Evolutionary conservation across 441 rosid species (phyloP).

Genomic region (Manihot esculenta): DNA sequence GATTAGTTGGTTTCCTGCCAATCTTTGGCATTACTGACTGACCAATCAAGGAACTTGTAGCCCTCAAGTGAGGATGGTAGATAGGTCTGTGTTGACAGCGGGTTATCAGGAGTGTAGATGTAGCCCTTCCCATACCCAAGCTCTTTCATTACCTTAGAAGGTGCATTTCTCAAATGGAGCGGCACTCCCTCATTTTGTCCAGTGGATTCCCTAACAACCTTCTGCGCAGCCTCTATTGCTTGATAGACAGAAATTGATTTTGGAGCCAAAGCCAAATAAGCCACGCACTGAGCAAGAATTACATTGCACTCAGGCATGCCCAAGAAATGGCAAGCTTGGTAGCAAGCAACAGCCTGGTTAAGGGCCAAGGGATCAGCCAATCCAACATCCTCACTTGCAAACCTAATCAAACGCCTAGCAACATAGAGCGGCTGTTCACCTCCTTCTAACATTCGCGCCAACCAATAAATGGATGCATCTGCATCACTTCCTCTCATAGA

Average conservation of each 20-base stretch:
- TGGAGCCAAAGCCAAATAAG: slow-evolving; percentile 57
- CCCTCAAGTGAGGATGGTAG: slow-evolving; percentile 64
- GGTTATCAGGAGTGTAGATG: slow-evolving; percentile 68
- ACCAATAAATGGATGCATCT: slow-evolving; percentile 80
- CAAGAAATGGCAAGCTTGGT: slow-evolving; percentile 86
- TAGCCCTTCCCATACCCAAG: slow-evolving; percentile 77
- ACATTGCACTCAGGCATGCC: slow-evolving; percentile 88
- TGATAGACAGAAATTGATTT: slow-evolving; percentile 67
- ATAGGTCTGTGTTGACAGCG: slow-evolving; percentile 52
- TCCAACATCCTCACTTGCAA: slow-evolving; percentile 86
- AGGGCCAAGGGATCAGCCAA: slow-evolving; percentile 80
- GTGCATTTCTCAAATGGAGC: slow-evolving; percentile 77
- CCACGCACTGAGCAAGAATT: slow-evolving; percentile 70
- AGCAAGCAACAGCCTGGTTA: slow-evolving; percentile 81
- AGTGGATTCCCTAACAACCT: slow-evolving; percentile 58
- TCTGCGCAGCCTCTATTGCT: slow-evolving; percentile 66
- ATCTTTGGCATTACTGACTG: slow-evolving; percentile 22
- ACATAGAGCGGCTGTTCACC: slow-evolving; percentile 88
- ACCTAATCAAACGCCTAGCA: slow-evolving; percentile 72
- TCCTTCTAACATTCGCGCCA: slow-evolving; percentile 79
- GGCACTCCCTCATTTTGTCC: slow-evolving; percentile 89
- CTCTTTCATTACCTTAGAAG: slow-evolving; percentile 76
- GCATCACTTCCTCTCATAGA: slow-evolving; percentile 84
- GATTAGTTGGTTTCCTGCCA: slow-evolving; percentile 18
- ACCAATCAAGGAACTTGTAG: slow-evolving; percentile 76